Percentiles rank a stretch among this genome's conserved stretches.
Evolutionary conservation across 768 basidiomycete species (phyloP).

Genomic region (Tylopilus cervinicoccineus): DNA sequence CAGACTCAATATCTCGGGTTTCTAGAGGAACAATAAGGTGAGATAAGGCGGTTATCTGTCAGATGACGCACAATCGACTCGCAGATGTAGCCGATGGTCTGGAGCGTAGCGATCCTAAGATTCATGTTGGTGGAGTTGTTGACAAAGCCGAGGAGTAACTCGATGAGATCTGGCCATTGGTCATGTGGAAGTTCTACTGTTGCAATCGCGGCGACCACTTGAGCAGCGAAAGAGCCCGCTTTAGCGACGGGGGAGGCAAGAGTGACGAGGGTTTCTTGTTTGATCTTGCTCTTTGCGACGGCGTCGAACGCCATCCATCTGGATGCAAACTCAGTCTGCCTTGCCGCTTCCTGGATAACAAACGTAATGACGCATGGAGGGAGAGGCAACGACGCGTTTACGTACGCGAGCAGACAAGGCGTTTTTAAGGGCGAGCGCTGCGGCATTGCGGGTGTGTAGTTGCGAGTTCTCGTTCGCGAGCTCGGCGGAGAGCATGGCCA

Average conservation of each 20-base stretch:
- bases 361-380: slow-evolving; percentile 15
- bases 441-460: slow-evolving; percentile 86
- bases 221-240: slow-evolving; percentile 85
- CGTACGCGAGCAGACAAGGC: slow-evolving; percentile 85
- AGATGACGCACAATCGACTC: slow-evolving; percentile 79
- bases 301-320: slow-evolving; percentile 79
- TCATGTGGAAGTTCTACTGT: slow-evolving; percentile 84
- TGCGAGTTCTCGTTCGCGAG: slow-evolving; percentile 71
- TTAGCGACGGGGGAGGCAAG: slow-evolving; percentile 69
- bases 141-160: slow-evolving; percentile 81
- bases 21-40: slow-evolving; percentile 42
- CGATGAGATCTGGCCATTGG: slow-evolving; percentile 91
- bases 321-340: slow-evolving; percentile 70
- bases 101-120: slow-evolving; percentile 81
- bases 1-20: slow-evolving; percentile 85
- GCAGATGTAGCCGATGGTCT: slow-evolving; percentile 96
- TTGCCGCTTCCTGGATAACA: slow-evolving; percentile 57
- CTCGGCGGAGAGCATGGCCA: slow-evolving; percentile 84
- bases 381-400: slow-evolving; percentile 24
- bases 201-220: slow-evolving; percentile 93
- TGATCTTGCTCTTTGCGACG: slow-evolving; percentile 74
- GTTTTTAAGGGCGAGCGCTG: slow-evolving; percentile 96
- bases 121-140: slow-evolving; percentile 69
- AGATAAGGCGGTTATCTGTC: slow-evolving; percentile 1
- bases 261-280: slow-evolving; percentile 79